These are phyloP conservation scores for Aspergillus latus DNA, from an alignment of 2,329 filamentous ascomycete species.

Conservation along the genomic window DNA sequence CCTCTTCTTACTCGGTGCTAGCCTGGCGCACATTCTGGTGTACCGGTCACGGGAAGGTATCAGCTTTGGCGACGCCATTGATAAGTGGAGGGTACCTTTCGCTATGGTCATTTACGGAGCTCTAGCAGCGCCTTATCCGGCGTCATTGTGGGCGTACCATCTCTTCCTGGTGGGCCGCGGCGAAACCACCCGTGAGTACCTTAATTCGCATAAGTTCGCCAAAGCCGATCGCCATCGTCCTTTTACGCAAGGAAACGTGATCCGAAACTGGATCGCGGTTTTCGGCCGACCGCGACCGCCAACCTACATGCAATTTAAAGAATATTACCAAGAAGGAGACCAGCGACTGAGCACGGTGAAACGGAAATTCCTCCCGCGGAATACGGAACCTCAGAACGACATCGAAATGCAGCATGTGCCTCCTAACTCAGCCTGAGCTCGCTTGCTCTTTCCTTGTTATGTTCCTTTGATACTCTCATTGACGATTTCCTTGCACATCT, in stretches of 20 bases:
- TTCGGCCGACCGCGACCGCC: conserved; percentile 80
- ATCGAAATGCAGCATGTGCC: conserved; percentile 72
- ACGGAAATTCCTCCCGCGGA: conserved; percentile 51
- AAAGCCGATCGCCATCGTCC: conserved; percentile 89
- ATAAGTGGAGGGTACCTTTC: conserved; percentile 75
- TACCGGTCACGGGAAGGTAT: conserved; percentile 65
- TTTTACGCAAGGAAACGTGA: conserved; percentile 73
- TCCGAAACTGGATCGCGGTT: conserved; percentile 79
- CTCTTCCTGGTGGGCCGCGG: conserved; percentile 85
- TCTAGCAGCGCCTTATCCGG: conserved; percentile 74
- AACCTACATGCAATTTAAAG: conserved; percentile 86
- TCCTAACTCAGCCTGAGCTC: conserved; percentile 22
- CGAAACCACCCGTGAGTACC: conserved; percentile 93
- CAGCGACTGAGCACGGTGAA: conserved; percentile 70
- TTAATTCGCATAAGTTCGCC: conserved; percentile 92
- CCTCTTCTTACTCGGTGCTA: conserved; percentile 72
- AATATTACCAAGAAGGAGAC: conserved; percentile 72
- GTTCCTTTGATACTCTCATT: conserved; percentile 14
- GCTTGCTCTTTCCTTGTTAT: not conserved
- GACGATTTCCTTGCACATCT: conserved; percentile 1
- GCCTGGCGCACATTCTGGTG: conserved; percentile 75
- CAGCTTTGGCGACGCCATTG: conserved; percentile 67
- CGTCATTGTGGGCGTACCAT: conserved; percentile 82
- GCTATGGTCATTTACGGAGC: conserved; percentile 84
- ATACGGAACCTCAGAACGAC: conserved; percentile 53